Percentiles rank a stretch among this genome's conserved stretches.
phyloP scores from a whole-genome alignment of 2,329 filamentous ascomycete species.

The Helicocarpus griseus region DNA sequence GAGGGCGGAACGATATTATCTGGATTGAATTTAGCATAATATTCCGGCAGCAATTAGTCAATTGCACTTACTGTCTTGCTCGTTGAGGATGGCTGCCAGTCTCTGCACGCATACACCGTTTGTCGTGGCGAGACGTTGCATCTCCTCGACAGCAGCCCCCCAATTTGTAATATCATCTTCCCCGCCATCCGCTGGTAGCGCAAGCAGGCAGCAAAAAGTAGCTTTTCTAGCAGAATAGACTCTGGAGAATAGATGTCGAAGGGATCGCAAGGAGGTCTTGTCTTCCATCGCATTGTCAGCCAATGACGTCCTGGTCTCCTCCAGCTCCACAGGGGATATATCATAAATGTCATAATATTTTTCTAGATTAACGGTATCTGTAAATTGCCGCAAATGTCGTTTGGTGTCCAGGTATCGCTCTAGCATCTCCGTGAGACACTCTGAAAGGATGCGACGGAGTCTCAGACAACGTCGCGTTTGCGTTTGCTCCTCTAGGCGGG shows the following conservation, averaged over 20 bases:
- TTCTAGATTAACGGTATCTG: conserved; percentile 72
- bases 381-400: conserved; percentile 57
- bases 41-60: conserved; percentile 6
- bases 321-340: conserved; percentile 62
- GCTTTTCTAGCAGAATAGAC: conserved; percentile 74
- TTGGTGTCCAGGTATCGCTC: conserved; percentile 63
- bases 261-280: conserved; percentile 61
- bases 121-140: conserved; percentile 54
- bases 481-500: conserved; percentile 72
- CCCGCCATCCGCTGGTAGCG: conserved; percentile 72
- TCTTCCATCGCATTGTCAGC: conserved; percentile 63
- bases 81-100: conserved; percentile 59
- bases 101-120: conserved; percentile 55
- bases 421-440: conserved; percentile 60
- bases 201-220: conserved; percentile 78
- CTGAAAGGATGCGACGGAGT: conserved; percentile 65
- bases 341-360: conserved; percentile 90
- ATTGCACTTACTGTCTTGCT: conserved; percentile 63
- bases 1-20: conserved; percentile 39
- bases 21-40: conserved; percentile 16
- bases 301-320: conserved; percentile 58
- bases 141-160: conserved; percentile 66
- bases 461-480: conserved; percentile 71
- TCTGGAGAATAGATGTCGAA: conserved; percentile 73
- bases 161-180: conserved; percentile 68